A percentile compares a stretch with the other conserved stretches of the same genome.
Conservation (phyloP, 176 grass and related monocot genomes). For the Avena sativa region DNA sequence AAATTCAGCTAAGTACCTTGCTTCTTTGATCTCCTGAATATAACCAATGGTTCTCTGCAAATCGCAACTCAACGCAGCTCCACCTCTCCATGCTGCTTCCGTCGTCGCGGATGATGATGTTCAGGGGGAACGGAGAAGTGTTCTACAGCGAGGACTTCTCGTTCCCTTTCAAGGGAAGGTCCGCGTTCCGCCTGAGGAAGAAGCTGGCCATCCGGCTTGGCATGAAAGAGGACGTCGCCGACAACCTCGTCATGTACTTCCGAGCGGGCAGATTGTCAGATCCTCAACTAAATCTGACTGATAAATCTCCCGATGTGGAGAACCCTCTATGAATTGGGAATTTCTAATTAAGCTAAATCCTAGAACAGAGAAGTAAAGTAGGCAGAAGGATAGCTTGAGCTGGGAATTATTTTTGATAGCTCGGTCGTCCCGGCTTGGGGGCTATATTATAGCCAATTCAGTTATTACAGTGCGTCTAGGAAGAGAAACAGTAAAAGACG, state of each 20-base stretch:
- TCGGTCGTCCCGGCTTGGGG: too few species aligned
- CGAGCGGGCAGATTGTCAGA: background rate
- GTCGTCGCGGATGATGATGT: background rate
- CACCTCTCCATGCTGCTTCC: background rate
- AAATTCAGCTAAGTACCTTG: background rate
- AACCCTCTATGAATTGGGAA: too few species aligned
- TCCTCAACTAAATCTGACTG: too few species aligned
- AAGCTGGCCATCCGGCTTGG: background rate
- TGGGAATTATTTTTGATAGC: too few species aligned
- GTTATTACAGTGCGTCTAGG: too few species aligned
- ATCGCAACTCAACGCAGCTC: background rate
- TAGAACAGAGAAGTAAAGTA: too few species aligned
- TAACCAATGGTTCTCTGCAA: conserved; percentile 1
- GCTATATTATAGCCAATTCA: too few species aligned
- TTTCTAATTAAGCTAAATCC: too few species aligned
- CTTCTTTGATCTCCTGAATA: background rate
- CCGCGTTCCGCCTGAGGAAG: conserved; percentile 2
- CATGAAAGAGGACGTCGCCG: background rate
- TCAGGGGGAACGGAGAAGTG: background rate
- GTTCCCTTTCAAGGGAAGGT: background rate
- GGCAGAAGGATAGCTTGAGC: too few species aligned
- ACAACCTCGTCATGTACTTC: conserved; percentile 8
- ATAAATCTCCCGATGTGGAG: too few species aligned
- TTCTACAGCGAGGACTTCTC: background rate
- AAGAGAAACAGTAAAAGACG: too few species aligned